Evolutionary conservation across 768 basidiomycete species (phyloP).

Genomic region (Austroboletus eburneus): DNA sequence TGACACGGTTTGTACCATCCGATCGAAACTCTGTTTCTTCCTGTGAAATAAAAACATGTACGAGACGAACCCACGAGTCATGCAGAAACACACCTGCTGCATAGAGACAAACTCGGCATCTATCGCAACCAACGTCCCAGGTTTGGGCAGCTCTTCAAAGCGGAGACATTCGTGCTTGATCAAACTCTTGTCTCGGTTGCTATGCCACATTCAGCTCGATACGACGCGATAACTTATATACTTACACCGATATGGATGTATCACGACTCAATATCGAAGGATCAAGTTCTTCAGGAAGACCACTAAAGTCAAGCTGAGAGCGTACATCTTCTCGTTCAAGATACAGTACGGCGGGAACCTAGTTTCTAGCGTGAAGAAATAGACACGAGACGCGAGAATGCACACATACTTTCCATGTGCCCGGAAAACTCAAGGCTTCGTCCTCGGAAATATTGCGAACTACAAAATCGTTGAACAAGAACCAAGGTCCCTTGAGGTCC

Average conservation of each 20-base stretch:
- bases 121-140: slow-evolving; percentile 88
- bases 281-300: slow-evolving; percentile 65
- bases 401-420: slow-evolving; percentile 83
- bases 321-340: slow-evolving; percentile 69
- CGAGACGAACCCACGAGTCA: neutral
- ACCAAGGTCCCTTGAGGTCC: slow-evolving; percentile 63
- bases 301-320: slow-evolving; percentile 55
- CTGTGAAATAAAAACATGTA: slow-evolving; percentile 33
- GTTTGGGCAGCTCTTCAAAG: slow-evolving; percentile 72
- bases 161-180: slow-evolving; percentile 78
- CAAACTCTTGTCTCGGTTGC: slow-evolving; percentile 67
- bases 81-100: slow-evolving; percentile 62
- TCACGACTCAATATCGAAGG: slow-evolving; percentile 75
- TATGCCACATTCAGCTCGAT: slow-evolving; percentile 26
- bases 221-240: slow-evolving; percentile 2
- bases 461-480: slow-evolving; percentile 94
- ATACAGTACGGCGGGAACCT: slow-evolving; percentile 91
- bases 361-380: slow-evolving; percentile 15
- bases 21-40: slow-evolving; percentile 96
- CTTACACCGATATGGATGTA: slow-evolving; percentile 83
- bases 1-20: slow-evolving; percentile 89
- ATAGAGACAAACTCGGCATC: slow-evolving; percentile 98
- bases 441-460: slow-evolving; percentile 81
- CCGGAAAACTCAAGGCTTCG: slow-evolving; percentile 84
- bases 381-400: neutral